Base-by-base conservation (phyloP, 1,139 yeast species). In the Trichomonascaceae sp. region DNA sequence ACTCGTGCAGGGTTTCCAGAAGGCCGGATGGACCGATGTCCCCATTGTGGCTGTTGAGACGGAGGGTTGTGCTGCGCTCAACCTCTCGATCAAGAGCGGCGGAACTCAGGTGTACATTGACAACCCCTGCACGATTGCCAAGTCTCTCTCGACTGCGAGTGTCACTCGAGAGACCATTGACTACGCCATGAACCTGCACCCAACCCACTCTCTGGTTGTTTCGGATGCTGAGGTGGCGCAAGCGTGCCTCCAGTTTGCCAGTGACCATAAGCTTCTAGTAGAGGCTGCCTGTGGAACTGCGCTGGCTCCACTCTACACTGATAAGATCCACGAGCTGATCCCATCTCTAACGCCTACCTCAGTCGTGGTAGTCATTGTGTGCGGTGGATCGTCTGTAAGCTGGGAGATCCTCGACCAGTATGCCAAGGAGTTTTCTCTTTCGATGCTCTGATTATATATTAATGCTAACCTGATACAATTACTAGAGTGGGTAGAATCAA, bases 241-340 rank as follows among this genome's bases (percentile, higher is more conserved):
- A 20, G 72, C 76, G 0, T 64, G 76, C 39, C 48, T 74, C 14
- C 59, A 56, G 32, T 74, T 67, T 44, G 69, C 74, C 9, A 58
- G 65, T 15, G 69, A 64, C 30, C 70, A 64, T 44, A 65, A 65
- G 30, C 60, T 69, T 32, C 57, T 74, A 6, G 70, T 74, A 1
- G 87, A 77, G 45, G 84, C 85, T 0, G 84, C 85, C 2, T 78
- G 87, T 55, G 85, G 85, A 8, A 81, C 81, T 2, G 71, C 84
- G 0, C 47, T 76, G 17, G 69, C 76, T 16, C 60, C 74, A 11
- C 64, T 70, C 3, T 71, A 71, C 47, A 54, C 44, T 23, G 46
- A 47, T 25, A 37, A 41, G 20, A 37, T 54, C 30, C 38, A 39
- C 17, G 43, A 46, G 9, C 36, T 43, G 4, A 33, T 54, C 27